phyloP scores from a whole-genome alignment of 371 early-diverging fungal genomes.

The Fennellomyces sp. region DNA sequence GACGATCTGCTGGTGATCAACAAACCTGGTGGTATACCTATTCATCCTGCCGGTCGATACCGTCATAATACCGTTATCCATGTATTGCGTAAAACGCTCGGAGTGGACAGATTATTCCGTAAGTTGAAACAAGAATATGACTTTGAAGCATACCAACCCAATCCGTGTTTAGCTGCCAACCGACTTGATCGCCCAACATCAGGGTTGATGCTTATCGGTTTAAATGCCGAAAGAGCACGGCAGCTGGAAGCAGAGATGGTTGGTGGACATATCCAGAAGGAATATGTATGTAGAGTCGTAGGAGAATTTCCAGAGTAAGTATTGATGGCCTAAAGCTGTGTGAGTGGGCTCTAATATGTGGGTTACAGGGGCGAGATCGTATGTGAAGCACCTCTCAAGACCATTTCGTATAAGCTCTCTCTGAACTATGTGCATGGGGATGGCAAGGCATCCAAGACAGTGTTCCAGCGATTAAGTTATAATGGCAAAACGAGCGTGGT shows the following conservation, averaged over 20 bases:
- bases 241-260: conserved; percentile 67
- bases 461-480: conserved; percentile 66
- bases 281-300: conserved; percentile 84
- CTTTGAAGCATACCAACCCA: background rate
- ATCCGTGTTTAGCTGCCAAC: conserved; percentile 66
- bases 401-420: conserved; percentile 82
- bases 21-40: conserved; percentile 92
- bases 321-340: no score
- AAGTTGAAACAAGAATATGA: conserved; percentile 27
- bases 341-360: no score
- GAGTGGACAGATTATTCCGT: conserved; percentile 70
- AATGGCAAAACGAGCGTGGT: conserved; percentile 75
- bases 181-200: conserved; percentile 93
- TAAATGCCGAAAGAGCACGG: conserved; percentile 62
- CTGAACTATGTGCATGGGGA: conserved; percentile 81
- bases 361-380: conserved; percentile 52
- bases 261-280: conserved; percentile 73
- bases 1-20: conserved; percentile 78
- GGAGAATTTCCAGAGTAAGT: conserved; percentile 86
- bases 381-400: conserved; percentile 82
- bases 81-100: conserved; percentile 73
- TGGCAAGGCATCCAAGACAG: conserved; percentile 82
- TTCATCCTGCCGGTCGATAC: conserved; percentile 82
- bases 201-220: conserved; percentile 84
- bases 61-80: conserved; percentile 84